Base-by-base conservation (phyloP, 2,329 filamentous ascomycete species). In the Curvularia hawaiiensis region DNA sequence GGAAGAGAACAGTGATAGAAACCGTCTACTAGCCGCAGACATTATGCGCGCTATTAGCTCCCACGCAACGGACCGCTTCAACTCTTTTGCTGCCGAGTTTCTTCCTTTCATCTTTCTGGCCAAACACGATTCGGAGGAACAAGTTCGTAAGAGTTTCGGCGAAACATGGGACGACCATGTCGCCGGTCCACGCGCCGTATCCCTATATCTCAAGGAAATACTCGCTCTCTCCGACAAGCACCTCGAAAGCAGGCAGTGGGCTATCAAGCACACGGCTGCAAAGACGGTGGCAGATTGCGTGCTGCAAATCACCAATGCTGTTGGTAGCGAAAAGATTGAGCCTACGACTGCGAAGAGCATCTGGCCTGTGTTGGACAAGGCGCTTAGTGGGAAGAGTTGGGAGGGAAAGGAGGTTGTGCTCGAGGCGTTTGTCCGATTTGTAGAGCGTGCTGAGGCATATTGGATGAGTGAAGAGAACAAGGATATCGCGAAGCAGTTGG, bases 131-230 rank as follows among this genome's bases (percentile, higher is more conserved):
- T 86, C 85, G 0, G 88, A 96, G 67, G 88, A 90, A 50, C 89
- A 92, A 64, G 90, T 94, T 3, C 84, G 85, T 54, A 89, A 91
- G 63, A 85, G 88, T n/a, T 96, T 96, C 70, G 82, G 86, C 38
- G 90, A 92, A 55, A 91, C 92, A 0, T 99, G 95, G 95, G 85
- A 86, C 48, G 91, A 97, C 66, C 93, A 96, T 69, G 93, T 96
- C 0, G 94, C 93, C 49, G 93, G 92, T 44, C 87, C 85, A 31
- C 87, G 93, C 30, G 89, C 91, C 0, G 91, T 97, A 5, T 84
- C 90, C 46, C 84, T 97, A 1, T 97, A 97, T 71, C 83, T 97
- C 7, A 83, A 83, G 38, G 95, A 99, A 76, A 96, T 98, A 64
- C 82, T 90, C 4, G 78, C 77, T 0, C 82, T 98, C 1, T 85